Evolutionary conservation across 129 eudicot species (phyloP), one percentile per base, ranked within the genome.

Genomic region (Escallonia herrerae): DNA sequence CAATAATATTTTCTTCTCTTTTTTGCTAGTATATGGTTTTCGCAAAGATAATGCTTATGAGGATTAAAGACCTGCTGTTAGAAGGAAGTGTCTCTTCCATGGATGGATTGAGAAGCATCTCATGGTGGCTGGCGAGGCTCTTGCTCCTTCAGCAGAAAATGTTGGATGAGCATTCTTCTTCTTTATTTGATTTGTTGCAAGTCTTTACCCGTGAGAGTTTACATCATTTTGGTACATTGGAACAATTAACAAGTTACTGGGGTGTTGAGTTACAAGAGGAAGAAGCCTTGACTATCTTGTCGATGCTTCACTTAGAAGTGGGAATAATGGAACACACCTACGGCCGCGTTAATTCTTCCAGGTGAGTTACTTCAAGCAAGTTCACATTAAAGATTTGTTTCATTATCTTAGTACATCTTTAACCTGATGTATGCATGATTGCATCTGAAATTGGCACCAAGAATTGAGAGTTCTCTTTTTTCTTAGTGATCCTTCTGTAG

Each of bases 41-140:
- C 57, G 93, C 96, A 6, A 93, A 88, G 73, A 53, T 79, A 12
- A 56, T 86, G 62, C 79, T 93, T 68, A 71, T 65, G 77, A 78
- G 43, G 72, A 53, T 76, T 10, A 89, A 71, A 76, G 96, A 86
- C 66, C 15, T 79, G 68, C 58, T 75, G 58, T 69, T 50, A 45
- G 60, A 67, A 42, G 83, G 72, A 65, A 74, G 65, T 14, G 3
- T 59, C 5, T n/a, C 52, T 33, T 7, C 70, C 8, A 44, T 48
- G 10, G 69, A 71, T 66, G 87, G 76, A 50, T 46, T 68, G 3
- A 73, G 62, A 64, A 72, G 83, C 74, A 52, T 65, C 60, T 74
- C 95, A n/a, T 93, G 93, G 99, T 93, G 99, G 99, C 65, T 93
- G 68, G 80, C 80, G 60, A 81, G 99, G 80, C 68, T 83, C 13